Percentiles rank a stretch among this genome's conserved stretches.
These are phyloP conservation scores for Myriangium duriaei DNA, from an alignment of 2,329 filamentous ascomycete species.

Conservation along the genomic window DNA sequence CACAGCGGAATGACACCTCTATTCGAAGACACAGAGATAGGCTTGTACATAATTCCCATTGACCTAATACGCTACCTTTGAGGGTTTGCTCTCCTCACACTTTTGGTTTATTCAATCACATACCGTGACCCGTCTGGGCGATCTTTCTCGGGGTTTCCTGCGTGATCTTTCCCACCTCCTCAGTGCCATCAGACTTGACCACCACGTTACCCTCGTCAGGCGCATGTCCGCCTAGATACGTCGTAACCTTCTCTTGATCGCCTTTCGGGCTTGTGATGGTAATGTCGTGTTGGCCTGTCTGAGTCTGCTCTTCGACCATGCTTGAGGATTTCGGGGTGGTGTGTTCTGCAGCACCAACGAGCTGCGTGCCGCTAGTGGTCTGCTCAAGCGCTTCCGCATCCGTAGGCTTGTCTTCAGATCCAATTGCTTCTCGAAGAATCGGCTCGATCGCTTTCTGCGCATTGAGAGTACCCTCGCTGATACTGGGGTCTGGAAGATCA, in stretches of 20 bases:
- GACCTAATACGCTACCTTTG: background rate
- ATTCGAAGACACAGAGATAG: no score
- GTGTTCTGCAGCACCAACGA: constrained; percentile 1
- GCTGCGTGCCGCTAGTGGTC: background rate
- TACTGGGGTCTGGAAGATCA: constrained; percentile 14
- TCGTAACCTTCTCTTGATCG: constrained; percentile 18
- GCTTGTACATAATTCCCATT: background rate
- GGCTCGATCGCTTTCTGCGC: constrained; percentile 13
- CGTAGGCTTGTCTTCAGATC: constrained; percentile 4
- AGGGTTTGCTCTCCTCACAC: background rate
- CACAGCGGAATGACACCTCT: no score
- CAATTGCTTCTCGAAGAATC: constrained; percentile 12
- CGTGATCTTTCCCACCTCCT: constrained; percentile 12
- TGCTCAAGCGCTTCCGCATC: constrained; percentile 3
- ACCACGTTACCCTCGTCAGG: constrained; percentile 22
- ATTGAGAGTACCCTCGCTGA: constrained; percentile 11
- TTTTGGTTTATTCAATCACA: constrained; percentile 7
- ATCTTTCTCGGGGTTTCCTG: constrained; percentile 1
- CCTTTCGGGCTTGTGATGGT: constrained; percentile 15
- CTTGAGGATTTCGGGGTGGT: constrained; percentile 10
- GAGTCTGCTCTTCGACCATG: constrained; percentile 13
- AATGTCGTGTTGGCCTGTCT: constrained; percentile 19
- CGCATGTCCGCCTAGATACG: constrained; percentile 20
- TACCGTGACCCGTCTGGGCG: constrained; percentile 7
- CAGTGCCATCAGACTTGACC: constrained; percentile 16